phyloP scores from a whole-genome alignment of 106 monocot genomes.

The Gastrodia elata region DNA sequence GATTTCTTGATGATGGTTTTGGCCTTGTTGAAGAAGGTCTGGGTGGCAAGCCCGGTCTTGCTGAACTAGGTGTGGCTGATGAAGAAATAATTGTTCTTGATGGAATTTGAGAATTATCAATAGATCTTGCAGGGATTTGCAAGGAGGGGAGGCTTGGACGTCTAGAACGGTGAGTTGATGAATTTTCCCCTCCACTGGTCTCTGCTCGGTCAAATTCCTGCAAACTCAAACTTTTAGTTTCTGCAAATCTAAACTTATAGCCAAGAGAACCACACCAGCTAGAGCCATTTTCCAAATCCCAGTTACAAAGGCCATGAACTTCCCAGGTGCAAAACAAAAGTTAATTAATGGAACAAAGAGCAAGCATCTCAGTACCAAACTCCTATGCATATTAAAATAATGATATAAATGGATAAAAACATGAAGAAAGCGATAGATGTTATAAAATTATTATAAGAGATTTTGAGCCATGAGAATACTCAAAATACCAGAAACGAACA shows the following conservation, averaged over 20 bases:
- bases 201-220: slow-evolving; percentile 27
- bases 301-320: not conserved
- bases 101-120: slow-evolving; percentile 40
- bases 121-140: slow-evolving; percentile 58
- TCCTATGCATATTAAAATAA: not conserved
- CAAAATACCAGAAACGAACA: not conserved
- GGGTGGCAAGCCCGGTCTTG: slow-evolving; percentile 68
- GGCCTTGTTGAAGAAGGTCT: slow-evolving; percentile 60
- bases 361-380: not conserved
- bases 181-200: slow-evolving; percentile 20
- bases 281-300: not conserved
- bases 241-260: not conserved
- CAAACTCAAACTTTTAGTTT: not conserved
- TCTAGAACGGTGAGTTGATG: slow-evolving; percentile 23
- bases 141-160: slow-evolving; percentile 56
- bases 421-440: not conserved
- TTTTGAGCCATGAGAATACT: not conserved
- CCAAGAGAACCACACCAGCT: not conserved
- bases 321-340: not conserved
- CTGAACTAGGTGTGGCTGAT: slow-evolving; percentile 37
- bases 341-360: not conserved
- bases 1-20: slow-evolving; percentile 41
- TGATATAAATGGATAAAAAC: not conserved
- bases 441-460: not conserved
- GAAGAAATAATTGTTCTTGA: slow-evolving; percentile 25